Evolutionary conservation across 441 rosid species (phyloP).

Genomic region (Populus hybrid): DNA sequence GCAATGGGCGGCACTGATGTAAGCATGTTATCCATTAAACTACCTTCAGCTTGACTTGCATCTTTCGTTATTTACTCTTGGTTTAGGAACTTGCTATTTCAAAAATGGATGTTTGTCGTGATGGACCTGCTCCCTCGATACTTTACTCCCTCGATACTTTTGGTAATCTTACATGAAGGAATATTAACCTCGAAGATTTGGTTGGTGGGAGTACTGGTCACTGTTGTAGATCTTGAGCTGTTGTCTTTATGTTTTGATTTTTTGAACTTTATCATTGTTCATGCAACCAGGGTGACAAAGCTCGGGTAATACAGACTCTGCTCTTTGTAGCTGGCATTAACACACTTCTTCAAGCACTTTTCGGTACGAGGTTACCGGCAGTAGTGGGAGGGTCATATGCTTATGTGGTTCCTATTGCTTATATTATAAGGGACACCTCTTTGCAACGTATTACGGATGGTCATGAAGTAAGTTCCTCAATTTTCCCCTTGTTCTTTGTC

Average conservation of each 20-base stretch:
- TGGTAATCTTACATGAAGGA: not conserved
- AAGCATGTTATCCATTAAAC: conserved; percentile 26
- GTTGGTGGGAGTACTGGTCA: not conserved
- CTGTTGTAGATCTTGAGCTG: not conserved
- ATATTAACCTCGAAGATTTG: not conserved
- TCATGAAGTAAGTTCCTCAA: conserved; percentile 54
- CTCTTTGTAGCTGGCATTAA: conserved; percentile 91
- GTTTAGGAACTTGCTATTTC: not conserved
- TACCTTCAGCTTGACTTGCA: not conserved
- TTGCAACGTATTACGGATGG: conserved; percentile 64
- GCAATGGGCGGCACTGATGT: conserved; percentile 96
- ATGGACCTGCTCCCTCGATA: not conserved
- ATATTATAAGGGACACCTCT: conserved; percentile 81
- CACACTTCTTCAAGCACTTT: conserved; percentile 87
- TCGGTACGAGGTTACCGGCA: conserved; percentile 92
- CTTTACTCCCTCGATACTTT: not conserved
- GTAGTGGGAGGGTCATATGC: conserved; percentile 97
- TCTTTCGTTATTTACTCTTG: not conserved
- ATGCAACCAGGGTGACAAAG: conserved; percentile 78
- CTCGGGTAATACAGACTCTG: conserved; percentile 84
- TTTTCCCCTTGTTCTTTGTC: not conserved
- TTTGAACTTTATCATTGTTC: not conserved
- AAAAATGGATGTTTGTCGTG: not conserved
- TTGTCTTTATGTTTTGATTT: not conserved
- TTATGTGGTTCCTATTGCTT: conserved; percentile 83